phyloP scores from a whole-genome alignment of 2,329 filamentous ascomycete species.

The Rachicladosporium sp. region DNA sequence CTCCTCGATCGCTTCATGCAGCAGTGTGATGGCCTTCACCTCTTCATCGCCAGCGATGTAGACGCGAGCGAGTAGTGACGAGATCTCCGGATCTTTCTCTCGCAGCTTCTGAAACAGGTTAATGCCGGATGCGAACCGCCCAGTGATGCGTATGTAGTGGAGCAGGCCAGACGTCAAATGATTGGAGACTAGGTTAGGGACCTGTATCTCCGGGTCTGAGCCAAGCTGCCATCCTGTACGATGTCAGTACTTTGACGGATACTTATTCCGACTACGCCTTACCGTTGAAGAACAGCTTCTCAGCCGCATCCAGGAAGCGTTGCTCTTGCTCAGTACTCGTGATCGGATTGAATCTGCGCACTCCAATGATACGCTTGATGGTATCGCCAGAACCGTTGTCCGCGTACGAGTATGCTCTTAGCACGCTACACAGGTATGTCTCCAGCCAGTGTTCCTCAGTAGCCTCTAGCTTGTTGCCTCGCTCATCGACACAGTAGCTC shows the following conservation, averaged over 20 bases:
- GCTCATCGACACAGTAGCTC: conserved; percentile 93
- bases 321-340: conserved; percentile 98
- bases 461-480: conserved; percentile 84
- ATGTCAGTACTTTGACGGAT: conserved; percentile 3
- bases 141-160: conserved; percentile 90
- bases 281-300: conserved; percentile 91
- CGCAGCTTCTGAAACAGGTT: conserved; percentile 96
- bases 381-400: conserved; percentile 89
- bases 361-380: conserved; percentile 94
- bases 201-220: conserved; percentile 92
- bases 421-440: conserved; percentile 88
- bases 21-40: conserved; percentile 76
- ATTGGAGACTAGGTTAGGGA: conserved; percentile 92
- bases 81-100: conserved; percentile 81
- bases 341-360: conserved; percentile 91
- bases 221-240: conserved; percentile 76
- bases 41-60: conserved; percentile 93
- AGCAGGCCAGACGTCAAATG: conserved; percentile 88
- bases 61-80: conserved; percentile 80
- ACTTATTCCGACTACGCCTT: conserved; percentile 2
- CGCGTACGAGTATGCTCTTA: conserved; percentile 91
- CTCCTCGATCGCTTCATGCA: conserved; percentile 80
- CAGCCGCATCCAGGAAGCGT: conserved; percentile 84
- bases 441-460: conserved; percentile 94
- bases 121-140: conserved; percentile 86